Evolutionary conservation across 768 basidiomycete genomes (phyloP).

Genomic region (Leccinum broughii): DNA sequence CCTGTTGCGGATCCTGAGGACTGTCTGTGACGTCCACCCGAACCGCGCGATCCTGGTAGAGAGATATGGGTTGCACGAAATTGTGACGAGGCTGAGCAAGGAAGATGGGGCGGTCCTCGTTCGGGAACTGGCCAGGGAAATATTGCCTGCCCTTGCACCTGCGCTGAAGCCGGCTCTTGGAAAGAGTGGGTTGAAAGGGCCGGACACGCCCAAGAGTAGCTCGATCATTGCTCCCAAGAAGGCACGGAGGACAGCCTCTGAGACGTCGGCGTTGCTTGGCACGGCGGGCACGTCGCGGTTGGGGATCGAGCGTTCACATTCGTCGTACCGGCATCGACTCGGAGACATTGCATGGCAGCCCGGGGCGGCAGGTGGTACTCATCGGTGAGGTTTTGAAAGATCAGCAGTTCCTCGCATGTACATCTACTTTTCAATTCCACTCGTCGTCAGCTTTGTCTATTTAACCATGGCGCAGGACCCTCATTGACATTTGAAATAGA

Average conservation of each 20-base stretch:
- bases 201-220: conserved; percentile 39
- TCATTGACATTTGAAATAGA: conserved; percentile 31
- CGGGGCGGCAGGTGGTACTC: conserved; percentile 10
- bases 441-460: conserved; percentile 18
- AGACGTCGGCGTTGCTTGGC: conserved; percentile 47
- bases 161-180: conserved; percentile 56
- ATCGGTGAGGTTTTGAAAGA: conserved; percentile 19
- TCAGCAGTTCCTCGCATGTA: conserved; percentile 5
- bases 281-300: conserved; percentile 28
- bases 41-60: conserved; percentile 82
- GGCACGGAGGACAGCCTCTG: conserved; percentile 69
- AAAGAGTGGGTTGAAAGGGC: conserved; percentile 32
- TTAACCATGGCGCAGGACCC: conserved; percentile 26
- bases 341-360: conserved; percentile 66
- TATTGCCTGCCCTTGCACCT: conserved; percentile 74
- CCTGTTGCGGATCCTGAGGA: conserved; percentile 78
- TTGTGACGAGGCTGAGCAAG: conserved; percentile 77
- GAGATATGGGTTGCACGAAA: conserved; percentile 75
- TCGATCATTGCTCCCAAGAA: conserved; percentile 60
- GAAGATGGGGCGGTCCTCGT: conserved; percentile 92
- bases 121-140: conserved; percentile 83
- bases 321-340: conserved; percentile 50
- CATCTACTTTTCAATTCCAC: conserved; percentile 16
- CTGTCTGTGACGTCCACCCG: conserved; percentile 88
- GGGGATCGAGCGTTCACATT: conserved; percentile 37